Conservation (phyloP, 192 early-diverging fungal species). For the Umbelopsis sp. region DNA sequence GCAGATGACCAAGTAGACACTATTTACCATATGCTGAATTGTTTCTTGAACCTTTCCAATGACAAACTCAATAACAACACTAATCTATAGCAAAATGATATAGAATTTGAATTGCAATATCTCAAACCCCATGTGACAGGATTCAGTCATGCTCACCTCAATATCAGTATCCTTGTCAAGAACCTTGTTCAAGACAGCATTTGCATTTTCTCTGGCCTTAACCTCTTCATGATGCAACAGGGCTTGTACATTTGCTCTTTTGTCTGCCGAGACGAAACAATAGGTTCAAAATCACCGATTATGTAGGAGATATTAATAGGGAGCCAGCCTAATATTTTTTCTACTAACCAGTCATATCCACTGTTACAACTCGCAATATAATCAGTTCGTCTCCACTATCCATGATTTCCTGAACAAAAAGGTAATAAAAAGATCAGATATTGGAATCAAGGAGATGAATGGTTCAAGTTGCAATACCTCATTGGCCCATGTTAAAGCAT, state of each 20-base stretch:
- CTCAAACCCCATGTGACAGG: too few relatives aligned
- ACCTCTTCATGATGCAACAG: constrained; percentile 31
- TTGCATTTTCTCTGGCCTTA: constrained; percentile 40
- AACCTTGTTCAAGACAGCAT: constrained; percentile 37
- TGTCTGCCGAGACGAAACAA: constrained; percentile 20
- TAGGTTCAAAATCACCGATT: background rate
- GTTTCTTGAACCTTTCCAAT: constrained; percentile 55
- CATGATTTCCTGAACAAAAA: constrained; percentile 36
- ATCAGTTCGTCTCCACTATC: constrained; percentile 56
- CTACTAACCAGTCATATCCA: constrained; percentile 30
- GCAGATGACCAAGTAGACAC: background rate
- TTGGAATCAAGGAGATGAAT: background rate
- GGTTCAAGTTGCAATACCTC: constrained; percentile 24
- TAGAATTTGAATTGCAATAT: background rate
- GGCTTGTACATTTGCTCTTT: constrained; percentile 23
- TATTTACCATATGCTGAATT: constrained; percentile 56
- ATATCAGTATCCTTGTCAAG: constrained; percentile 32
- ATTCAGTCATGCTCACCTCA: constrained; percentile 18
- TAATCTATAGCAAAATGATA: constrained; percentile 38
- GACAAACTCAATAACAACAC: constrained; percentile 53
- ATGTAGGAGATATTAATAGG: background rate
- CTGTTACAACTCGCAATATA: constrained; percentile 29
- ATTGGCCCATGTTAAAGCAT: constrained; percentile 53
- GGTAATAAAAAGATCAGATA: background rate
- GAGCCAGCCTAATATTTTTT: background rate